Base-by-base conservation (phyloP, 2,329 filamentous ascomycete genomes). In the Diplodia mutila region DNA sequence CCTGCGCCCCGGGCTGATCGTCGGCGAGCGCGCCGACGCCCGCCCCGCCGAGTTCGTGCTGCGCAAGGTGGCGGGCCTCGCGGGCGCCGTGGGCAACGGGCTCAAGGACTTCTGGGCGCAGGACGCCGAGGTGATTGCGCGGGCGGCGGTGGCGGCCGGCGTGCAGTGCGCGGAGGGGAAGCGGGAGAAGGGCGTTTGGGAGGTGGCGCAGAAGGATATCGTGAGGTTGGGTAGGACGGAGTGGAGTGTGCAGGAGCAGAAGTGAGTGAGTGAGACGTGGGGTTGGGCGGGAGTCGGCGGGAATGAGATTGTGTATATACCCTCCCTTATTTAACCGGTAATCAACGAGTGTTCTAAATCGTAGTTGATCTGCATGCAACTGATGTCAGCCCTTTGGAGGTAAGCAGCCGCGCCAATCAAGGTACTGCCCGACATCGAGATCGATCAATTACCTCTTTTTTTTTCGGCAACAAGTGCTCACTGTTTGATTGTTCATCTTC, bases 91-190 rank as follows among this genome's bases (percentile, higher is more conserved):
- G 34, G 74, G 72, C 37, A 72, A 72, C 1, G 71, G 73, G 57
- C 72, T 89, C 69, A 88, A 88, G 80, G 88, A 97, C 74, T 80
- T 77, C 7, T 85, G 91, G 78, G 91, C 88, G 1, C 91, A 95
- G 80, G 91, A 95, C 63, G 88, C 87, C 5, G 85, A 89, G 67
- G 86, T 90, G 39, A 92, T 97, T 79, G 91, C 83, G 2, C 84
- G 84, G 70, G 90, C 90, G 14, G 89, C 89, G 3, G 86, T 91
- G 2, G 81, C 80, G 61, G 90, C 89, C 1, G 85, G 83, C 9
- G 74, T 86, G 71, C 73, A 79, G 71, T 82, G 81, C 69, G 34
- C 79, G 71, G 76, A 90, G 63, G 88, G 86, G 0, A 82, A 82
- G 69, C 82, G 85, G 83, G 66, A 82, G 75, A 77, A 87, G 84